These are phyloP conservation scores for Groenewaldozyma salmanticensis DNA, from an alignment of 805 yeast species.

Conservation along the genomic window DNA sequence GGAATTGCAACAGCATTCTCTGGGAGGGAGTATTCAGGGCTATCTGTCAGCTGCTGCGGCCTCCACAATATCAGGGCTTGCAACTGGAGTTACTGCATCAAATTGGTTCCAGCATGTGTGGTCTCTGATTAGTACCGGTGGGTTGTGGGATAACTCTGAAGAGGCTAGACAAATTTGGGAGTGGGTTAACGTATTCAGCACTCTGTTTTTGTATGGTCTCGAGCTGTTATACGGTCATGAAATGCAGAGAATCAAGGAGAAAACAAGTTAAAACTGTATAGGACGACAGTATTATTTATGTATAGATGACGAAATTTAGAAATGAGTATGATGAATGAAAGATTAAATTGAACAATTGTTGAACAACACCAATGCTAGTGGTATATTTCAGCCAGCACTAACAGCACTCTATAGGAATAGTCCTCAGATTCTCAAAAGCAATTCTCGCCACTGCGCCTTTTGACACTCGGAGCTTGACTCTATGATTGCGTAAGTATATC, in stretches of 20 bases:
- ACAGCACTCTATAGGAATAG: background rate
- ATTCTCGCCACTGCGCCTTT: conserved; percentile 14
- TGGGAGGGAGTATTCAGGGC: background rate
- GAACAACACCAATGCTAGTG: background rate
- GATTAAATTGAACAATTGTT: background rate
- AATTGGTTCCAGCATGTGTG: background rate
- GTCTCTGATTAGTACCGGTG: conserved; percentile 7
- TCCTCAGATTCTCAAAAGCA: conserved; percentile 8
- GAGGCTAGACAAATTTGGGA: conserved; percentile 93
- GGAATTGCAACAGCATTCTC: background rate
- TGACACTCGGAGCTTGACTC: conserved; percentile 28
- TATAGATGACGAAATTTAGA: background rate
- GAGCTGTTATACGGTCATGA: conserved; percentile 44
- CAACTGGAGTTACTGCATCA: background rate
- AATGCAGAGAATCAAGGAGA: conserved; percentile 11
- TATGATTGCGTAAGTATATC: conserved; percentile 12
- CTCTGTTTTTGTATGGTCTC: conserved; percentile 66
- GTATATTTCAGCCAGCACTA: background rate
- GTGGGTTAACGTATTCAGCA: conserved; percentile 83
- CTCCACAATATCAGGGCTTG: conserved; percentile 1
- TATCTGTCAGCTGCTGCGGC: conserved; percentile 32
- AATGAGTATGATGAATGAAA: background rate
- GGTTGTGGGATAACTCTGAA: conserved; percentile 31
- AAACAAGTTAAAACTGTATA: conserved; percentile 14
- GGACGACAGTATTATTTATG: background rate